Base-by-base conservation (phyloP, 2,329 filamentous ascomycete genomes). In the Pseudogymnoascus sp. region DNA sequence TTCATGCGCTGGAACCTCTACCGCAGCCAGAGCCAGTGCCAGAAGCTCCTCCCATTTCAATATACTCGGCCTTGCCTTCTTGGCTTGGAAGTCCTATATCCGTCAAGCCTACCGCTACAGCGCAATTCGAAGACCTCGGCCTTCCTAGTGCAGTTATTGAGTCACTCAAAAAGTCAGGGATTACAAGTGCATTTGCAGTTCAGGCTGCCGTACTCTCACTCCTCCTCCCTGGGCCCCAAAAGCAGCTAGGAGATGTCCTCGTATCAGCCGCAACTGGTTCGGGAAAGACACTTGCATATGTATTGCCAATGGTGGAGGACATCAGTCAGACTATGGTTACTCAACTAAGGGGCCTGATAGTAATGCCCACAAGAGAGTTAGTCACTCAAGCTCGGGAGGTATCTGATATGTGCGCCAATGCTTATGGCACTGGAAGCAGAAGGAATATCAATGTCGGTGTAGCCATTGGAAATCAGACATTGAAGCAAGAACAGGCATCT, bases 201-300 rank as follows among this genome's bases (percentile, higher is more conserved):
- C 90, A 95, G 72, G 84, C 89, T 4, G 84, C 85, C 1, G 80
- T 94, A 0, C 79, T 99, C 23, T 92, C 92, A 0, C 77, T 95
- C 38, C 79, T 99, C 4, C 77, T 95, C 3, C 85, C 83, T 19
- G 82, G 80, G 0, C 79, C 81, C 39, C 77, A 80, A 60, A 76
- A 81, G 34, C 79, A 84, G 34, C 75, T 81, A 1, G 88, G 90
- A 4, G 94, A 99, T 71, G 74, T 99, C 3, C 86, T 95, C 45
- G 86, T 99, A 2, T 94, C 91, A 6, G 94, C 95, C 0, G 89
- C 92, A 1, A 99, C 94, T 0, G 94, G 94, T 7, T 97, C 94
- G 0, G 94, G 94, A 60, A 99, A 99, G 71, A 99, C 94, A 0
- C 73, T 99, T 13, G 88, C 92, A 0, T 99, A 99, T 68, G 83